Conservation (phyloP, 2,329 filamentous ascomycete species). For the Trichoderma semiorbis region DNA sequence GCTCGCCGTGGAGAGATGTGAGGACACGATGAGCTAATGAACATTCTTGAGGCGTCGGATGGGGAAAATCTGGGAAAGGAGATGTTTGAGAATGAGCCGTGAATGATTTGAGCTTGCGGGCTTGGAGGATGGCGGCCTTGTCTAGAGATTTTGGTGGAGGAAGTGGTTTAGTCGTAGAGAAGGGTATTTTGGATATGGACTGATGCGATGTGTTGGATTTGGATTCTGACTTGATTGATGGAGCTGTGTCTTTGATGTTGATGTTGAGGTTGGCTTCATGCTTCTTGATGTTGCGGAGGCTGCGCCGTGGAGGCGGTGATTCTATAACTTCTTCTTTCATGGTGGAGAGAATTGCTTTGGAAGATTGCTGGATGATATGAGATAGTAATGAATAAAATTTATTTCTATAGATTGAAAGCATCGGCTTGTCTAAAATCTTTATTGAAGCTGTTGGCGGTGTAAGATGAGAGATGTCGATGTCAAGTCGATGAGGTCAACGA, state of each 20-base stretch:
- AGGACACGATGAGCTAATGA: constrained; percentile 64
- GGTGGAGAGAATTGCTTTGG: background rate
- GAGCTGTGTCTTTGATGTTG: background rate
- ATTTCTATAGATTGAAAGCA: background rate
- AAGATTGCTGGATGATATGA: no score
- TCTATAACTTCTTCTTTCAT: background rate
- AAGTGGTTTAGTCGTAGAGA: background rate
- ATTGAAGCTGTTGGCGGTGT: background rate
- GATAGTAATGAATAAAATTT: no score
- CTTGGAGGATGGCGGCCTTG: constrained; percentile 31
- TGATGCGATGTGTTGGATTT: background rate
- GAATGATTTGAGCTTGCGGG: constrained; percentile 44
- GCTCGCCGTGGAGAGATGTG: constrained; percentile 60
- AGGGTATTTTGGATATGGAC: background rate
- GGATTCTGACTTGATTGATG: background rate
- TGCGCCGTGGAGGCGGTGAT: constrained; percentile 12
- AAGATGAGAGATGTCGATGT: background rate
- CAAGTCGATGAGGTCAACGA: background rate
- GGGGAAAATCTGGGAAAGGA: constrained; percentile 65
- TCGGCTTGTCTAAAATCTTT: background rate
- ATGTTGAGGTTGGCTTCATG: background rate
- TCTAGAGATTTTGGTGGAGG: background rate
- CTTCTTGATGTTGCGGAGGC: constrained; percentile 16
- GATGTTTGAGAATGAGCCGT: constrained; percentile 40
- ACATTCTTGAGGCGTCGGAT: constrained; percentile 66